These are phyloP conservation scores for Mycocentrospora acerina DNA, from an alignment of 2,329 filamentous ascomycete species.

Conservation along the genomic window DNA sequence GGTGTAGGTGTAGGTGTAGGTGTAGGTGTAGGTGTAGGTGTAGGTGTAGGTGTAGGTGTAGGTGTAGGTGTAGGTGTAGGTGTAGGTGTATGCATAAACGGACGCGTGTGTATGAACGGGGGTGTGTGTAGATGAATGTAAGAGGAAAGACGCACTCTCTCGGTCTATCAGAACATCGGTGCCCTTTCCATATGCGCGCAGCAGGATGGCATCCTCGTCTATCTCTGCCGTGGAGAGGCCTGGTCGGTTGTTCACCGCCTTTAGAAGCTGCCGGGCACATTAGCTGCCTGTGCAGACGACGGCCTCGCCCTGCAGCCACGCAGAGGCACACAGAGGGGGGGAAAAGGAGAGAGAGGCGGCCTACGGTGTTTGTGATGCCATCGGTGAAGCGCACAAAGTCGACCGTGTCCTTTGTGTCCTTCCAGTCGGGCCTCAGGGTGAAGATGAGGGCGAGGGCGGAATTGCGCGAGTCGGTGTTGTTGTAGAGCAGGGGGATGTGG, in stretches of 20 bases:
- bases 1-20: too few relatives aligned
- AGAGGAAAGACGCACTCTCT: conserved; percentile 70
- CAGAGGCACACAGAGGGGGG: too few relatives aligned
- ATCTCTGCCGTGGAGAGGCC: conserved; percentile 74
- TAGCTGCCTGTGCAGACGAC: conserved; percentile 7
- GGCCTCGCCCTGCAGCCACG: too few relatives aligned
- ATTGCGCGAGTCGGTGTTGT: conserved; percentile 71
- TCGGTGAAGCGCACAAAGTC: conserved; percentile 93
- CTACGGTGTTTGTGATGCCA: conserved; percentile 91
- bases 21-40: too few relatives aligned
- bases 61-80: too few relatives aligned
- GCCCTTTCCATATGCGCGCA: conserved; percentile 91
- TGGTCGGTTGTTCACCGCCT: conserved; percentile 69
- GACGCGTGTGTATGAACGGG: too few relatives aligned
- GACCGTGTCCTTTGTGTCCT: conserved; percentile 68
- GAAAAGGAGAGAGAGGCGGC: conserved; percentile 28
- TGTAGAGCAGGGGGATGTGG: conserved; percentile 76
- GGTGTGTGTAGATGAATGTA: too few relatives aligned
- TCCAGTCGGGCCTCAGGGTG: conserved; percentile 82
- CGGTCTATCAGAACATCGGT: conserved; percentile 96
- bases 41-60: too few relatives aligned
- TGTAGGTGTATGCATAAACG: too few relatives aligned
- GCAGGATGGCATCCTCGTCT: conserved; percentile 80
- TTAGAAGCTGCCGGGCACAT: conserved; percentile 56
- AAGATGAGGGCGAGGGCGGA: conserved; percentile 80